Base-by-base conservation (phyloP, 2,329 filamentous ascomycete species). In the Ophiostoma angusticollis region DNA sequence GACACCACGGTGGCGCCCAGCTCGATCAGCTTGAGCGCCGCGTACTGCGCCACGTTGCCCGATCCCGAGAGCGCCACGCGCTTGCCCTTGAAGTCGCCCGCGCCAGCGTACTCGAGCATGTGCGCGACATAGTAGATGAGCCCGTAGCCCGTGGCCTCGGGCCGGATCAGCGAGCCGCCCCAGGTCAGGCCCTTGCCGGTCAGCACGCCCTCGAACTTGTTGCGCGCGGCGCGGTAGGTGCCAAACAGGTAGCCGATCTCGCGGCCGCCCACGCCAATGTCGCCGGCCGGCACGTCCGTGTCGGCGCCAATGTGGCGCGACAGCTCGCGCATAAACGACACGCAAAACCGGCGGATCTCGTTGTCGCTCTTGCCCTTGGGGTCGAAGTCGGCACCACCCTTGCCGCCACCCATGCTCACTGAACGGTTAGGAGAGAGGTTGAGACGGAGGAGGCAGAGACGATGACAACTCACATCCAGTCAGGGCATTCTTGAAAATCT, bases 401-500 rank as follows among this genome's bases (percentile, higher is more conserved):
- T 96, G 57, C 83, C 91, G 67, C 91, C 91, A 50, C 91, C 91
- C 78, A 98, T 95, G 68, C 76, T 84, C 56, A 93, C 78, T 83
- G 45, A 30, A 16, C 23, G 19, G 12, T 19, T 45, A 52, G 25
- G 7, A 52, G 52, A 38, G 41, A n/a, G n/a, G n/a, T n/a, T 60
- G 24, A 18, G 33, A 36, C 24, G 36, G 28, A 14, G 16, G 11
- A 13, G 16, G 24, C 7, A 29, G 23, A 5, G 12, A 24, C 6
- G 12, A 24, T 16, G 12, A 21, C 11, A 6, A 76, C 83, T 70
- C 69, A 87, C 82, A 67, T 57, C 91, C 91, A 46, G 91, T 96
- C 52, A 96, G 70, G 51, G 91, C 91, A 84, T 96, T 96, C 77
- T 96, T 96, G 75, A 96, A 96, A 67, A 89, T 93, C 70, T 96